Base-by-base conservation (phyloP, 495 filamentous ascomycete species). In the Penicillium cosmopolitanum region DNA sequence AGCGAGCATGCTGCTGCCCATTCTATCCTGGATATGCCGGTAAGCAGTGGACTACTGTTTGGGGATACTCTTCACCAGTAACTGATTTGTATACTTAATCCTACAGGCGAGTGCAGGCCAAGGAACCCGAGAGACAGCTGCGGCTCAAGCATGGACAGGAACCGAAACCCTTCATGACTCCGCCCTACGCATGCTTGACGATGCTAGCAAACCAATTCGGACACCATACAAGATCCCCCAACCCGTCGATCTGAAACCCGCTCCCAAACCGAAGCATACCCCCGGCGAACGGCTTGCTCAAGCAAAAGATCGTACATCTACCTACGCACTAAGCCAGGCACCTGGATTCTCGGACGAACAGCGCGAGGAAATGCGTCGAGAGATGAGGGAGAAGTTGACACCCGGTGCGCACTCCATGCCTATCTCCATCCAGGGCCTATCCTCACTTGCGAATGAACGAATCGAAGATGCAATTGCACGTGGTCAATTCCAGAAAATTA, bases 381-480 rank as follows among this genome's bases (percentile, higher is more conserved):
- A 94, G 64, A 84, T 97, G 64, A 86, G 88, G 21, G 92, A 95
- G 40, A 84, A 94, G 10, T 95, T 98, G 62, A 70, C 77, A 13
- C 87, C 92, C 0, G 86, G 79, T 6, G 91, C 87, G 5, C 81
- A 91, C 28, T 78, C 88, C 1, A 85, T 96, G 76, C 93, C 93
- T 7, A 88, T 86, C 46, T 86, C 92, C 0, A 68, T 97, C 9
- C 81, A 90, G 18, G 95, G 94, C 1, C 74, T 98, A 12, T 82
- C 89, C 21, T 88, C 89, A 3, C 77, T 98, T 13, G 95, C 95
- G 1, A 96, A 98, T 62, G 90, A 97, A 73, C 84, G 92, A 36
- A 98, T 98, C 38, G 92, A 96, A 66, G 90, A 97, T 70, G 95
- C 95, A 3, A 96, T 97, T 65, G 88, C 91, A 9, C 81, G 93